These are phyloP conservation scores for Asparagopsis taxiformis DNA, from an alignment of 31 red algal species.

Conservation along the genomic window DNA sequence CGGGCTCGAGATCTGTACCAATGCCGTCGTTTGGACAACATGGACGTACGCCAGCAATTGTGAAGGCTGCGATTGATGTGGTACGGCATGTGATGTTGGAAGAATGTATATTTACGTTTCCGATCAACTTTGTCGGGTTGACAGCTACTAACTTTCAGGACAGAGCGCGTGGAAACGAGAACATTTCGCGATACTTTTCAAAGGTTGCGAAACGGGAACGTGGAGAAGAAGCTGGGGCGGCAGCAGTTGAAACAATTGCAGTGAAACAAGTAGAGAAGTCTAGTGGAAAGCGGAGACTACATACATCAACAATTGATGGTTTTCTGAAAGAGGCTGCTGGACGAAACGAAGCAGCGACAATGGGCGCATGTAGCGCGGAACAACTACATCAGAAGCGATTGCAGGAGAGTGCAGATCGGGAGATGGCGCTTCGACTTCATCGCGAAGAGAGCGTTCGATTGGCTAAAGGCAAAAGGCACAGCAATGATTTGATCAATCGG, in stretches of 20 bases:
- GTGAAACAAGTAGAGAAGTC: too few species aligned
- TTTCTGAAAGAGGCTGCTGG: not conserved
- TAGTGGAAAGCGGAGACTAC: too few species aligned
- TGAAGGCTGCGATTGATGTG: not conserved
- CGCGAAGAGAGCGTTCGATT: conserved; percentile 4
- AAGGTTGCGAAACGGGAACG: too few species aligned
- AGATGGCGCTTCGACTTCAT: conserved; percentile 8
- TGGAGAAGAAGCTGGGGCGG: too few species aligned
- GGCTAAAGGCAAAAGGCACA: not conserved
- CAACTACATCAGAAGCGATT: conserved; percentile 5
- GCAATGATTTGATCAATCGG: not conserved
- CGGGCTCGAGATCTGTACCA: conserved; percentile 26
- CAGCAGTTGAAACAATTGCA: too few species aligned
- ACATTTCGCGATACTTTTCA: too few species aligned
- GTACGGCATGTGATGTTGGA: too few species aligned
- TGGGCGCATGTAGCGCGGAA: not conserved
- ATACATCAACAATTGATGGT: not conserved
- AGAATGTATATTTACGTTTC: too few species aligned
- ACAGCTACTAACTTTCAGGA: not conserved
- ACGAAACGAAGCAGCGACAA: not conserved
- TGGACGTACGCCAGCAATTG: conserved; percentile 8
- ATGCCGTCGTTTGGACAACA: conserved; percentile 24
- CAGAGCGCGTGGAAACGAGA: too few species aligned
- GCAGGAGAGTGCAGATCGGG: conserved; percentile 5
- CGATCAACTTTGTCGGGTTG: not conserved